Evolutionary conservation across 495 filamentous ascomycete genomes (phyloP), one percentile per base, ranked within the genome.

Genomic region (Polyplosphaeria fusca): DNA sequence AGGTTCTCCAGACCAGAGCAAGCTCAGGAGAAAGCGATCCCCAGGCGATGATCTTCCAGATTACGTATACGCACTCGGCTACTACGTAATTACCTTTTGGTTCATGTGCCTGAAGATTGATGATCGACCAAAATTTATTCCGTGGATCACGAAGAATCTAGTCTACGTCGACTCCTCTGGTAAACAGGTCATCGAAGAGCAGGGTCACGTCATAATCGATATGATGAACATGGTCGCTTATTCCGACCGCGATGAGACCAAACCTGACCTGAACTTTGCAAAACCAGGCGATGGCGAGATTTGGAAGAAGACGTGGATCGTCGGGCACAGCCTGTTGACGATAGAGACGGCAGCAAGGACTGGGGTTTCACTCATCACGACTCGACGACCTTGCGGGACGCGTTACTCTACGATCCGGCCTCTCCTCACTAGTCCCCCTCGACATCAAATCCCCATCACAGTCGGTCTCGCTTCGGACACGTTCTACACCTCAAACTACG

Each of bases 31-130:
- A 19, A 26, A 19, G 1, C 42, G 24, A 22, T 30, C 58, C 7
- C 25, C 60, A 25, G 40, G 75, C 4, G 80, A 83, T 43, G 87
- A 88, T 64, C 76, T 92, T 7, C 88, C 88, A 1, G 88, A 91
- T 67, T 99, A 99, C 67, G 88, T 97, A 25, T 91, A 91, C 67
- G 85, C 88, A 0, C 74, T 96, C 22, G 91, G 93, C 4, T 95
- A 95, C 68, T 90, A 97, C 70, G 90, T 95, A 62, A 89, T 97
- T 61, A 88, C 88, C 2, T 95, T 95, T 64, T 99, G 94, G 94
- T 97, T 95, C 68, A 74, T 97, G 47, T 86, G 88, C 5, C 68
- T 97, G 55, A 91, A 87, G 67, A 78, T 96, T 27, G 77, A 83
- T 37, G 90, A 96, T 59, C 85, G 94, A 24, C 79, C 83, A 16